These are phyloP conservation scores for Hylodesmum podocarpum DNA, from an alignment of 306 rosid species.

Conservation along the genomic window DNA sequence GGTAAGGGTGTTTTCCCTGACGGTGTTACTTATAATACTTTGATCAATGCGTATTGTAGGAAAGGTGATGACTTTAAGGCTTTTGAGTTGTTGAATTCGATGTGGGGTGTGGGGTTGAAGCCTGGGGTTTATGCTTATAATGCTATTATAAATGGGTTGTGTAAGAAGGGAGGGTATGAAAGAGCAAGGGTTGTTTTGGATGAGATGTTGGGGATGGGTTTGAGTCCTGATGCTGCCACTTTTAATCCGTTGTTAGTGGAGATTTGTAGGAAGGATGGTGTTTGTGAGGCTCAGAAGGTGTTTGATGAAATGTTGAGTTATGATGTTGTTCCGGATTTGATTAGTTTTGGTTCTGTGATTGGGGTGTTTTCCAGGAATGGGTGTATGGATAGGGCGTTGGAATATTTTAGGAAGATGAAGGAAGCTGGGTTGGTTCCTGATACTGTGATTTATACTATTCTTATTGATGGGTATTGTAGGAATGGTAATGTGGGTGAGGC, in stretches of 20 bases:
- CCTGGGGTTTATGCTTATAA: conserved; percentile 79
- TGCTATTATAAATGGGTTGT: conserved; percentile 73
- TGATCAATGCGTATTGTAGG: conserved; percentile 67
- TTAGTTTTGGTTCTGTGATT: conserved; percentile 73
- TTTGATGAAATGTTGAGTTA: conserved; percentile 57
- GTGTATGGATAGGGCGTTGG: conserved; percentile 52
- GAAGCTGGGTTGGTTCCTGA: conserved; percentile 70
- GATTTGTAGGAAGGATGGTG: conserved; percentile 61
- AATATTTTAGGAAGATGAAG: conserved; percentile 61
- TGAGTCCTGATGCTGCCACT: conserved; percentile 68
- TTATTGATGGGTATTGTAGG: conserved; percentile 79
- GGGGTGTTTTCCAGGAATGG: conserved; percentile 70
- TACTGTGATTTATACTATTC: conserved; percentile 81
- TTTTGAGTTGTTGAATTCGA: conserved; percentile 47
- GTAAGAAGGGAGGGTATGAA: conserved; percentile 57
- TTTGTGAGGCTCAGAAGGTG: conserved; percentile 63
- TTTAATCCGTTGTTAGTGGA: conserved; percentile 71
- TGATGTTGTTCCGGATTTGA: conserved; percentile 71
- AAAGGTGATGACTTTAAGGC: conserved; percentile 60
- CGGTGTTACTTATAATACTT: conserved; percentile 74
- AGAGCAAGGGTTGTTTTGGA: conserved; percentile 58
- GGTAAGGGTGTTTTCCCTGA: conserved; percentile 58
- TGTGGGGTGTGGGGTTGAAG: conserved; percentile 55
- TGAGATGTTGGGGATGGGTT: conserved; percentile 63
- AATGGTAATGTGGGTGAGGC: conserved; percentile 67